A percentile compares a stretch with the other conserved stretches of the same genome.
phyloP scores from a whole-genome alignment of 2,329 filamentous ascomycete species.

The Colletotrichum orbiculare region DNA sequence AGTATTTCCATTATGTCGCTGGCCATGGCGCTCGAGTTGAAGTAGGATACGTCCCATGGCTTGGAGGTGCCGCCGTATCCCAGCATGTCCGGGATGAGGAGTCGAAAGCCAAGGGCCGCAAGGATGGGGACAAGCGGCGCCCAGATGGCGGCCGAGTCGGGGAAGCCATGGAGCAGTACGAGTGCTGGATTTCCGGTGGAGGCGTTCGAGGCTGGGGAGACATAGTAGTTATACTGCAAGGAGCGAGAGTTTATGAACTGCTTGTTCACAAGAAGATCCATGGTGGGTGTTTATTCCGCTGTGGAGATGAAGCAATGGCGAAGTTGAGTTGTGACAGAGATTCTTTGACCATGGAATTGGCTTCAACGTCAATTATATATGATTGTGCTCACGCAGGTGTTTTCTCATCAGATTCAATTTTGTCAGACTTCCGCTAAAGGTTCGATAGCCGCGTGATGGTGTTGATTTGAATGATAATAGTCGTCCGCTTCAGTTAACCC shows the following conservation, averaged over 20 bases:
- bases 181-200: not conserved
- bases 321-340: no score
- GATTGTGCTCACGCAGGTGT: no score
- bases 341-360: no score
- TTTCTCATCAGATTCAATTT: no score
- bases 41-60: conserved; percentile 4
- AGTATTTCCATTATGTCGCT: conserved; percentile 7
- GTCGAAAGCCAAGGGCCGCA: not conserved
- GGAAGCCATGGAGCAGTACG: conserved; percentile 3
- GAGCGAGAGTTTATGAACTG: conserved; percentile 5
- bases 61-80: conserved; percentile 9
- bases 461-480: no score
- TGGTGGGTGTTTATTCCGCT: not conserved
- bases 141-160: conserved; percentile 3
- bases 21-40: conserved; percentile 12
- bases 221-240: conserved; percentile 6
- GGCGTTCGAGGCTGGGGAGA: not conserved
- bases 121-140: not conserved
- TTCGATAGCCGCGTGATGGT: no score
- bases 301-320: no score
- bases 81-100: not conserved
- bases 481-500: no score
- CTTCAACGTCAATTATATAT: no score
- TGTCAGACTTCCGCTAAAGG: no score
- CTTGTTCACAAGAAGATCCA: conserved; percentile 6